Base-by-base conservation (phyloP, 768 basidiomycete species). In the Gloeopeniophorella convolvens region DNA sequence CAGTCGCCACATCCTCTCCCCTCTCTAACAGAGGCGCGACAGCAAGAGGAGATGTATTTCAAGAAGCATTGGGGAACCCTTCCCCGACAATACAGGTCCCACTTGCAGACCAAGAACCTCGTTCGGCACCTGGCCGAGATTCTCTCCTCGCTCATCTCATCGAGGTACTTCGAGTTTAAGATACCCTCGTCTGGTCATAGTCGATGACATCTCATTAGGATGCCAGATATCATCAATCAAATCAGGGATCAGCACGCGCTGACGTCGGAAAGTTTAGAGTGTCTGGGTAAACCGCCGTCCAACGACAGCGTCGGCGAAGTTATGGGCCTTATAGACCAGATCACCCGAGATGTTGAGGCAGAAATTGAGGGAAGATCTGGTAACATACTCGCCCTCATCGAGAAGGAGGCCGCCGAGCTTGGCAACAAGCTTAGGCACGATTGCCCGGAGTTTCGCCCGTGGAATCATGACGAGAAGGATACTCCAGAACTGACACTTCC, bases 221-320 rank as follows among this genome's bases (percentile, higher is more conserved):
- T 86, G 0, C 81, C 81, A 0, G 65, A 75, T 36, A 77, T 85
- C n/a, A 70, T 74, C 35, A 63, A 72, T 0, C 80, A 83, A 53
- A 62, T 85, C 18, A 67, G 70, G 26, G 66, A 60, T 0, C 60
- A 70, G 0, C 69, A 79, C 3, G 51, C 59, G 0, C 59, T 54
- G 7, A 70, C 75, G 0, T 2, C 23, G 2, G 5, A 12, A 65
- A 69, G 1, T 33, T 56, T 4, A 50, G 50, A 32, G 11, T 64
- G n/a, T 5, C 61, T 74, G 0, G 81, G 83, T 0, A 70, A 62
- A 16, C 69, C 72, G 0, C 81, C 80, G 0, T 77, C 81, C 0
- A 58, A 54, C 1, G 75, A 85, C 46, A 73, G 83, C 0, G 60
- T 75, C 0, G 71, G 69, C 34, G 82, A 83, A 37, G 71, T 85